Base-by-base conservation (phyloP, 2,329 filamentous ascomycete genomes). In the Sporothrix humicola region DNA sequence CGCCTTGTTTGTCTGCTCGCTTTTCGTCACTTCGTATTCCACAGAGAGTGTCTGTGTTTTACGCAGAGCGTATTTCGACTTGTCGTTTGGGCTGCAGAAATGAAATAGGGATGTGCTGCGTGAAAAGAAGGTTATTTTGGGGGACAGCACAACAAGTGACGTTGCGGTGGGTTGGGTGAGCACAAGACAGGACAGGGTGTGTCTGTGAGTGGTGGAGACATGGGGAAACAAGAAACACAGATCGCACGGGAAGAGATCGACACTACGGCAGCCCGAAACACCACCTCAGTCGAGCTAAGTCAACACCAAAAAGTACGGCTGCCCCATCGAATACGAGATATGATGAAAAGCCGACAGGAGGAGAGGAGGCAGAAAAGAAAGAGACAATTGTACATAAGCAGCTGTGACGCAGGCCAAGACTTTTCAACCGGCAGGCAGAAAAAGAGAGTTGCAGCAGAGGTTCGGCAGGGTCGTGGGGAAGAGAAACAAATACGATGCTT, bases 351-450 rank as follows among this genome's bases (percentile, higher is more conserved):
- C 37, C 59, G 37, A 8, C 59, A 50, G 50, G 17, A 8, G 4
- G 26, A 8, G 4, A 46, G 17, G 26, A 23, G 4, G 2, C 9
- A 44, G 8, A 23, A n/a, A 46, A 63, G 1, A 66, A 31, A 12
- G 23, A 26, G 20, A 68, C 63, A 15, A 13, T 10, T 23, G 61
- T 48, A 26, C n/a, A 17, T 48, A 50, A 66, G 61, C 61, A 63
- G 31, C 46, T 31, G 68, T 70, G 68, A 70, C 68, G 68, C 68
- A 70, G n/a, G 68, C 68, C 50, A 70, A 70, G 68, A 44, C 68
- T 44, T 42, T 20, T 17, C 15, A 7, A 20, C 13, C 2, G n/a
- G 2, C 31, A 37, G 31, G 5, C 31, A 37, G 4, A 37, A 37
- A 5, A 2, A 37, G 31, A 37, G 31, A 37, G 31, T 37, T 37